Percentiles rank a stretch among this genome's conserved stretches.
phyloP scores from a whole-genome alignment of 805 yeast species.

The Groenewaldozyma salmanticensis region DNA sequence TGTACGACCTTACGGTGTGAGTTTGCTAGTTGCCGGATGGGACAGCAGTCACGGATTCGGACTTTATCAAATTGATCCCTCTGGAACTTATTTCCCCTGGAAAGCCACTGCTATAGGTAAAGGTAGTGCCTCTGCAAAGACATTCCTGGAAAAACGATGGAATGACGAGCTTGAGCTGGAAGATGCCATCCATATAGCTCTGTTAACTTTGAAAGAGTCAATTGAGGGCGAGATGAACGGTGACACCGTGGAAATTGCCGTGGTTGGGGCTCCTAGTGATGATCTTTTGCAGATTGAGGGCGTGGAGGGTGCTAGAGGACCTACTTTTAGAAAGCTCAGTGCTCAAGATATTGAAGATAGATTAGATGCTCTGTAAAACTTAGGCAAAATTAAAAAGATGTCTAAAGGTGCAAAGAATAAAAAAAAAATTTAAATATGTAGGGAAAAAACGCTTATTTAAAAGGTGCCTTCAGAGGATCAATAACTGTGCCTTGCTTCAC shows the following conservation, averaged over 20 bases:
- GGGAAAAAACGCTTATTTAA: constrained; percentile 28
- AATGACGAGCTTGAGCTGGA: constrained; percentile 93
- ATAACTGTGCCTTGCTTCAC: constrained; percentile 83
- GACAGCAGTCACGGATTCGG: constrained; percentile 71
- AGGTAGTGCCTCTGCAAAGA: constrained; percentile 92
- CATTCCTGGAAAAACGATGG: constrained; percentile 97
- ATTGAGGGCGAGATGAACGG: constrained; percentile 98
- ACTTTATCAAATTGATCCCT: constrained; percentile 94
- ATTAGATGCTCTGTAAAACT: constrained; percentile 66
- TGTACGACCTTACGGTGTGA: constrained; percentile 97
- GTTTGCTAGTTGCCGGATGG: constrained; percentile 86
- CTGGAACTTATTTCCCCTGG: constrained; percentile 98
- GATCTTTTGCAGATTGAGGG: constrained; percentile 80
- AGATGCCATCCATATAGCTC: constrained; percentile 95
- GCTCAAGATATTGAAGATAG: constrained; percentile 94
- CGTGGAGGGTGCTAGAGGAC: constrained; percentile 67
- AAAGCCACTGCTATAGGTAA: constrained; percentile 98
- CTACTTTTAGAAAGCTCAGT: constrained; percentile 75
- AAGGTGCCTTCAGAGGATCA: constrained; percentile 86
- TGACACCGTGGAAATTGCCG: constrained; percentile 85
- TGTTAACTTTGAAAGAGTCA: constrained; percentile 87
- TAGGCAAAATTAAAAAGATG: background rate
- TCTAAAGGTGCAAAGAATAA: background rate
- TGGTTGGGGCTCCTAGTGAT: constrained; percentile 76
- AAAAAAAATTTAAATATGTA: background rate